These are phyloP conservation scores for Globisporangium yorkense DNA, from an alignment of 352 stramenopile genomes.

Conservation along the genomic window DNA sequence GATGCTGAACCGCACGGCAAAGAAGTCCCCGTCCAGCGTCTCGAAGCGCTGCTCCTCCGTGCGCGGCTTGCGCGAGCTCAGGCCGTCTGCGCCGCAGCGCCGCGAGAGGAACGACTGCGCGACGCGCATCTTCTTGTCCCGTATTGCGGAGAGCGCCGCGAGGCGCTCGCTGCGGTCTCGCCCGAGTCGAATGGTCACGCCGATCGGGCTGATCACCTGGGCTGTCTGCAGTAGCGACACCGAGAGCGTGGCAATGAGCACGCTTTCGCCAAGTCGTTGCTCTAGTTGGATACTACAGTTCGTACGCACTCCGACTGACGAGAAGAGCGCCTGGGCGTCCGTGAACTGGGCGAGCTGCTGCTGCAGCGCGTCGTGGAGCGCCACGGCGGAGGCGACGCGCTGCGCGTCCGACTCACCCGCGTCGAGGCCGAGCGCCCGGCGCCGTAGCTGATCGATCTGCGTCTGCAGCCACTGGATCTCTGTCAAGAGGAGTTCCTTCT, in stretches of 20 bases:
- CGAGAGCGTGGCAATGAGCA: background rate
- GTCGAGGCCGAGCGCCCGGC: conserved; percentile 9
- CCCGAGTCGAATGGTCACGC: conserved; percentile 2
- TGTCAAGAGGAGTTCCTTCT: conserved; percentile 24
- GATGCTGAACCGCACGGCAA: conserved; percentile 39
- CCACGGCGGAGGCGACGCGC: conserved; percentile 1
- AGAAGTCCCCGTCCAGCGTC: conserved; percentile 39
- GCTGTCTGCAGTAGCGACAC: background rate
- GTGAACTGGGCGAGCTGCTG: conserved; percentile 23
- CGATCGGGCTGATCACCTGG: conserved; percentile 10
- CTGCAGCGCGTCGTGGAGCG: conserved; percentile 20
- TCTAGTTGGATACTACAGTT: background rate
- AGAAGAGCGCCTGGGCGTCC: conserved; percentile 22
- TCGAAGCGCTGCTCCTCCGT: conserved; percentile 35
- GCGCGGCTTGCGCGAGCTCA: conserved; percentile 12
- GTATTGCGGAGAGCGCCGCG: conserved; percentile 13
- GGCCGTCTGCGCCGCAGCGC: conserved; percentile 14
- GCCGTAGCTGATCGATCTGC: conserved; percentile 28
- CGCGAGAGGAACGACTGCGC: conserved; percentile 21
- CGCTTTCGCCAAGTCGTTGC: background rate
- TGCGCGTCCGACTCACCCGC: conserved; percentile 2
- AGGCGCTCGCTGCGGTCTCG: conserved; percentile 5
- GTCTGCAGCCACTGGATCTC: conserved; percentile 27
- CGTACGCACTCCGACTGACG: conserved; percentile 9
- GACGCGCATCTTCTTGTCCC: conserved; percentile 21